Evolutionary conservation across 1,139 yeast genomes (phyloP).

Genomic region (Yamadazyma sp.): DNA sequence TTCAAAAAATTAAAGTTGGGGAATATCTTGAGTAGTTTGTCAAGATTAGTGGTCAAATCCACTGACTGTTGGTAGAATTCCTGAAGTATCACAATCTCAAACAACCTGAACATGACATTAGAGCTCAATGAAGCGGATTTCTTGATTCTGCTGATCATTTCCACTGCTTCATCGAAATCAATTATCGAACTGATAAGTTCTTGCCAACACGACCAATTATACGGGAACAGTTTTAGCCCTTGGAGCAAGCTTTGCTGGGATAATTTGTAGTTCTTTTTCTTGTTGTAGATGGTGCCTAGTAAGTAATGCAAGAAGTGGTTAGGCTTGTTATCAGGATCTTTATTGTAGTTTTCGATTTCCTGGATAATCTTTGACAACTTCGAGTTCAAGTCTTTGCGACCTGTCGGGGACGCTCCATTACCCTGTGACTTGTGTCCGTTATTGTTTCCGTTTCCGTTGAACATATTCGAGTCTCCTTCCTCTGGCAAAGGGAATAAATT

Average conservation of each 20-base stretch:
- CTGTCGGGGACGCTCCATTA: constrained; percentile 12
- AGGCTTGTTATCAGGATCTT: constrained; percentile 21
- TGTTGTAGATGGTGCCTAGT: constrained; percentile 62
- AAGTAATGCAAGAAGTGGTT: constrained; percentile 73
- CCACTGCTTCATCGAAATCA: constrained; percentile 61
- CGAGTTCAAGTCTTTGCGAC: constrained; percentile 24
- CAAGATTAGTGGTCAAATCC: constrained; percentile 44
- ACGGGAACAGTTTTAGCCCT: constrained; percentile 68
- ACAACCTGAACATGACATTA: constrained; percentile 62
- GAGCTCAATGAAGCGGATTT: constrained; percentile 19
- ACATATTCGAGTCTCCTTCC: constrained; percentile 6
- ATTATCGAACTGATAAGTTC: constrained; percentile 70
- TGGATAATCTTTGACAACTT: constrained; percentile 44
- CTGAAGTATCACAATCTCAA: constrained; percentile 69
- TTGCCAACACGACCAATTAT: constrained; percentile 93
- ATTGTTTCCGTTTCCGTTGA: constrained; percentile 5
- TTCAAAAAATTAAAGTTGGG: constrained; percentile 76
- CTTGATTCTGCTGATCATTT: constrained; percentile 42
- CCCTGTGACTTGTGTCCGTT: constrained; percentile 5
- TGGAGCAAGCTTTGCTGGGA: constrained; percentile 62
- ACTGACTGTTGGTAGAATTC: constrained; percentile 74
- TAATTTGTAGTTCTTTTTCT: constrained; percentile 54
- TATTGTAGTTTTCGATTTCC: constrained; percentile 33
- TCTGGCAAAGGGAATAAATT: constrained; percentile 26
- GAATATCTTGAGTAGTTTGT: constrained; percentile 48